Conservation (phyloP, 2,329 filamentous ascomycete genomes). For the Pseudodiploospora longispora region DNA sequence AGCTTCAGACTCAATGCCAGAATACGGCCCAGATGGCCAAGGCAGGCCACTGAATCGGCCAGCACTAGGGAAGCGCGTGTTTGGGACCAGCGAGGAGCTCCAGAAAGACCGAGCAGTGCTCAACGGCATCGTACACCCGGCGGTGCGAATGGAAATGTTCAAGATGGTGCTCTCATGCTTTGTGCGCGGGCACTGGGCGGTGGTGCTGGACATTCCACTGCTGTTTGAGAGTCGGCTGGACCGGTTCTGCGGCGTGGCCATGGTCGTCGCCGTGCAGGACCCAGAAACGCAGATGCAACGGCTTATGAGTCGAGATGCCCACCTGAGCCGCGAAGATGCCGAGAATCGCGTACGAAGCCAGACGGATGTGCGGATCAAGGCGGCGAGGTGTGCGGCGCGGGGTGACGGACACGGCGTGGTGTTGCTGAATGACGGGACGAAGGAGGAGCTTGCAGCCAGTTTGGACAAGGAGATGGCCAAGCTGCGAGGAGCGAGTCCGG, state of each 20-base stretch:
- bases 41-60: constrained; percentile 76
- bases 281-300: constrained; percentile 75
- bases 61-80: constrained; percentile 76
- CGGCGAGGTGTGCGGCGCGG: constrained; percentile 60
- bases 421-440: constrained; percentile 81
- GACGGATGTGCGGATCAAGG: constrained; percentile 78
- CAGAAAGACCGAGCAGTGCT: constrained; percentile 66
- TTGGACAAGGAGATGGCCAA: constrained; percentile 57
- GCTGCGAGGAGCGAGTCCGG: constrained; percentile 56
- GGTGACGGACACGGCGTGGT: constrained; percentile 62
- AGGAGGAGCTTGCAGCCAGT: constrained; percentile 59
- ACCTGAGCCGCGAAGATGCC: constrained; percentile 78
- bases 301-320: constrained; percentile 64
- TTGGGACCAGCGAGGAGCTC: constrained; percentile 66
- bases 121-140: constrained; percentile 88
- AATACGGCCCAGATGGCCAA: constrained; percentile 48
- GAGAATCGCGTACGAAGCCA: constrained; percentile 80
- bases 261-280: constrained; percentile 81
- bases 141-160: constrained; percentile 77
- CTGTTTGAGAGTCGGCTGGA: constrained; percentile 88
- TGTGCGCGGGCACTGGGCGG: constrained; percentile 70
- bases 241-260: constrained; percentile 70
- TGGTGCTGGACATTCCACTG: constrained; percentile 85
- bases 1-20: constrained; percentile 40
- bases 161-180: constrained; percentile 65